phyloP scores from a whole-genome alignment of 2,329 filamentous ascomycete genomes.

The Bipolaris cookei region DNA sequence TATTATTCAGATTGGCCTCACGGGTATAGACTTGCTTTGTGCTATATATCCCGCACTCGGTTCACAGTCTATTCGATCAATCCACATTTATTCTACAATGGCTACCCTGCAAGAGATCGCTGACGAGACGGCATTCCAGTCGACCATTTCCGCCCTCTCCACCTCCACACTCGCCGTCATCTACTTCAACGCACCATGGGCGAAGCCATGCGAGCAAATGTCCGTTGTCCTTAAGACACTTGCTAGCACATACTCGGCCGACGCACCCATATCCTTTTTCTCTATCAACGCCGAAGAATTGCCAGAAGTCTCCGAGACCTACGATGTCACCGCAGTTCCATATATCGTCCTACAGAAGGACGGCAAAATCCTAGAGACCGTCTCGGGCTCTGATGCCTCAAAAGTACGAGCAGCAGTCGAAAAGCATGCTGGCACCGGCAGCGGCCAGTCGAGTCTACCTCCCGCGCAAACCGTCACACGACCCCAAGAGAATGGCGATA shows the following conservation, averaged over 20 bases:
- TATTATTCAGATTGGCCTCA: constrained; percentile 13
- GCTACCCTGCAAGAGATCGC: constrained; percentile 75
- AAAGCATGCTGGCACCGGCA: constrained; percentile 68
- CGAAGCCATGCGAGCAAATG: constrained; percentile 95
- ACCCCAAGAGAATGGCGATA: constrained; percentile 47
- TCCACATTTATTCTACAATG: constrained; percentile 25
- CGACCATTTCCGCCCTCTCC: constrained; percentile 71
- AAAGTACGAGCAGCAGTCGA: constrained; percentile 88
- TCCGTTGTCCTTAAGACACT: constrained; percentile 82
- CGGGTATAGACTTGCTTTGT: background rate
- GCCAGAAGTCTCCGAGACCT: constrained; percentile 86
- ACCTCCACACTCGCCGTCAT: constrained; percentile 77
- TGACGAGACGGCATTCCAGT: constrained; percentile 74
- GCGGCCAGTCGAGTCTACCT: constrained; percentile 50
- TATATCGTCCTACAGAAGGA: constrained; percentile 84
- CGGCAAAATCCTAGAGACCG: constrained; percentile 77
- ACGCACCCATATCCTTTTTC: constrained; percentile 79
- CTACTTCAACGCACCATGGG: constrained; percentile 97
- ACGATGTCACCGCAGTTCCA: constrained; percentile 93
- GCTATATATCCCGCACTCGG: background rate
- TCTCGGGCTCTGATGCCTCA: constrained; percentile 87
- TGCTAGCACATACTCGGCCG: constrained; percentile 80
- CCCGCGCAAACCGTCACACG: constrained; percentile 54
- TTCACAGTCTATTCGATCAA: too few relatives aligned
- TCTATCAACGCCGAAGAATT: constrained; percentile 94